Percentiles rank a stretch among this genome's conserved stretches.
Conservation (phyloP, 192 early-diverging fungal species). For the Linnemannia hyalina region DNA sequence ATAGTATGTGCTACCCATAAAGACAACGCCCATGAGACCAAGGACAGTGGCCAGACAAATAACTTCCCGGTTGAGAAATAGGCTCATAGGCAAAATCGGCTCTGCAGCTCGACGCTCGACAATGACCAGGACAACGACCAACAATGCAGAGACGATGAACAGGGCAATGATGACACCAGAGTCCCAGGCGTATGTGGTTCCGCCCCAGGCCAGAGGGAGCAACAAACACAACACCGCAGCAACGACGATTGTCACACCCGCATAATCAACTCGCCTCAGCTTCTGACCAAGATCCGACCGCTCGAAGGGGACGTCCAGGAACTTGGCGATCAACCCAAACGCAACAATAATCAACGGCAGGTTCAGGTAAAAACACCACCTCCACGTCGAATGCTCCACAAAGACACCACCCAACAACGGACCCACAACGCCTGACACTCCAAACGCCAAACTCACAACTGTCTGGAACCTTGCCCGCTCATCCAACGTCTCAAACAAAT, state of each 20-base stretch:
- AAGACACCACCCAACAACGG: slow-evolving; percentile 87
- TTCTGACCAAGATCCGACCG: slow-evolving; percentile 68
- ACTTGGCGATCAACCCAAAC: slow-evolving; percentile 63
- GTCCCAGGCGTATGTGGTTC: slow-evolving; percentile 76
- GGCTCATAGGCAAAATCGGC: slow-evolving; percentile 74
- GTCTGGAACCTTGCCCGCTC: slow-evolving; percentile 91
- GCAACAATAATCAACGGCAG: slow-evolving; percentile 80
- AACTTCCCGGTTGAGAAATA: slow-evolving; percentile 72
- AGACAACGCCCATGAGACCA: slow-evolving; percentile 69
- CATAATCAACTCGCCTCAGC: slow-evolving; percentile 73
- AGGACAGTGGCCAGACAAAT: slow-evolving; percentile 66
- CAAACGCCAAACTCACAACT: slow-evolving; percentile 81
- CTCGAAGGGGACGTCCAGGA: slow-evolving; percentile 68
- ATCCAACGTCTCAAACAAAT: slow-evolving; percentile 78
- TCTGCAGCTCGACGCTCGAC: slow-evolving; percentile 75
- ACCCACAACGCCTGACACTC: slow-evolving; percentile 78
- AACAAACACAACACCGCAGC: slow-evolving; percentile 70
- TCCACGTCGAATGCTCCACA: slow-evolving; percentile 72
- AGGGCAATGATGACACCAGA: slow-evolving; percentile 68
- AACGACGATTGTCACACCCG: slow-evolving; percentile 62
- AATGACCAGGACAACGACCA: slow-evolving; percentile 64
- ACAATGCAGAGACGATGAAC: slow-evolving; percentile 59
- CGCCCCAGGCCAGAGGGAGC: slow-evolving; percentile 79
- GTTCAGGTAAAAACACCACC: slow-evolving; percentile 84
- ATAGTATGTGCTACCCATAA: slow-evolving; percentile 78